These are phyloP conservation scores for Mycena polygramma DNA, from an alignment of 768 basidiomycete genomes.

Conservation along the genomic window DNA sequence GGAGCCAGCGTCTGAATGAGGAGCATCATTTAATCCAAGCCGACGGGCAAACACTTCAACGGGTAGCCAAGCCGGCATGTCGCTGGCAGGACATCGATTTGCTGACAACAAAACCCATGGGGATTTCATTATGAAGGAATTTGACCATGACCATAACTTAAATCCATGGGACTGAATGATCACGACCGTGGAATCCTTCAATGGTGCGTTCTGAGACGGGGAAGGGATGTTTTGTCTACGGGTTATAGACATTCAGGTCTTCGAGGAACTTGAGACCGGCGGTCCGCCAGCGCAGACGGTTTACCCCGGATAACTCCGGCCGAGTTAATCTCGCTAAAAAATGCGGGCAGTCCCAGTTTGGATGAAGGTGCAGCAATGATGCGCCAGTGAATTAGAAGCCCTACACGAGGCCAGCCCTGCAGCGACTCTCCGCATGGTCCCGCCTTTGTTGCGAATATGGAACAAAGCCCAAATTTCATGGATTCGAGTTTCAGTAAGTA, in stretches of 20 bases:
- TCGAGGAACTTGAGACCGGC: too few species aligned
- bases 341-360: background rate
- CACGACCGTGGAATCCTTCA: too few species aligned
- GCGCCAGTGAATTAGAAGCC: background rate
- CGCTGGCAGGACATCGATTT: too few species aligned
- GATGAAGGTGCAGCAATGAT: background rate
- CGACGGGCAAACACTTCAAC: too few species aligned
- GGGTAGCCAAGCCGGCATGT: too few species aligned
- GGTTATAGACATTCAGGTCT: background rate
- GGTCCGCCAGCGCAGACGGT: too few species aligned
- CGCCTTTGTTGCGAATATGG: background rate
- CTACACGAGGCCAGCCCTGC: background rate
- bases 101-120: background rate
- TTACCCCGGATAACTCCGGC: background rate
- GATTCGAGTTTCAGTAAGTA: background rate
- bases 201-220: too few species aligned
- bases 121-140: constrained; percentile 8
- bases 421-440: background rate
- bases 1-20: too few species aligned
- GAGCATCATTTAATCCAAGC: too few species aligned
- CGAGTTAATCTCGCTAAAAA: too few species aligned
- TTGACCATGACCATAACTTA: background rate
- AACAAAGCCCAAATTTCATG: background rate
- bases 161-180: too few species aligned
- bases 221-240: background rate